phyloP scores from a whole-genome alignment of 306 rosid species.

The Casuarina equisetifolia region DNA sequence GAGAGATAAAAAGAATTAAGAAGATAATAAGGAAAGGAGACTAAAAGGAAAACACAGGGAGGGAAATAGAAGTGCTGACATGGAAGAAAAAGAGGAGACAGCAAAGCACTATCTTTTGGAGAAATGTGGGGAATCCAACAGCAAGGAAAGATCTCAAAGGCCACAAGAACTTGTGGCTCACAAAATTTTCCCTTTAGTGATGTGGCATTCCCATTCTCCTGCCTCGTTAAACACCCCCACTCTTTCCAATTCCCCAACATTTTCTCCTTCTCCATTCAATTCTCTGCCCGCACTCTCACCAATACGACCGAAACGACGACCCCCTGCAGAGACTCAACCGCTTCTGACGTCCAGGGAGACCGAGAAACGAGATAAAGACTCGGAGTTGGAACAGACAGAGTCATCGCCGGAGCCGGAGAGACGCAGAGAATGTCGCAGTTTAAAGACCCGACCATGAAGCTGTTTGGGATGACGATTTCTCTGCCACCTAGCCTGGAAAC shows the following conservation, averaged over 20 bases:
- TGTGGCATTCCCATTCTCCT: slow-evolving; percentile 52
- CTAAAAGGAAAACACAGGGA: neutral
- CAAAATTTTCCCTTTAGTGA: slow-evolving; percentile 45
- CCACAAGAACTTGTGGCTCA: slow-evolving; percentile 92
- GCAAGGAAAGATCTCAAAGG: slow-evolving; percentile 64
- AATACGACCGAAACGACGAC: slow-evolving; percentile 11
- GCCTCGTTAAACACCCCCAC: slow-evolving; percentile 21
- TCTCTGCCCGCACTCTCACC: slow-evolving; percentile 18
- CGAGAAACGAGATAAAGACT: slow-evolving; percentile 18
- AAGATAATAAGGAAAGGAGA: neutral
- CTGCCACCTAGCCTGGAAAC: slow-evolving; percentile 36
- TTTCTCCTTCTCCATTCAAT: neutral
- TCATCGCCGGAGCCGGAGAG: slow-evolving; percentile 1
- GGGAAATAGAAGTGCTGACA: slow-evolving; percentile 35
- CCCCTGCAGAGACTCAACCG: neutral
- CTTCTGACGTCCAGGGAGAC: neutral
- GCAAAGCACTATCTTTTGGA: slow-evolving; percentile 57
- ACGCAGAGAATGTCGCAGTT: slow-evolving; percentile 52
- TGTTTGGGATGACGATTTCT: slow-evolving; percentile 76
- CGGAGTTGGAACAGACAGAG: neutral
- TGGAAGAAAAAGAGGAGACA: slow-evolving; percentile 45
- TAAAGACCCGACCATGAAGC: slow-evolving; percentile 62
- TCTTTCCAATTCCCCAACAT: neutral
- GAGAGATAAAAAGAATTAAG: neutral
- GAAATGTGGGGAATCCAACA: slow-evolving; percentile 68